Evolutionary conservation across 2,329 filamentous ascomycete species (phyloP).

Genomic region (Aspergillus neotritici): DNA sequence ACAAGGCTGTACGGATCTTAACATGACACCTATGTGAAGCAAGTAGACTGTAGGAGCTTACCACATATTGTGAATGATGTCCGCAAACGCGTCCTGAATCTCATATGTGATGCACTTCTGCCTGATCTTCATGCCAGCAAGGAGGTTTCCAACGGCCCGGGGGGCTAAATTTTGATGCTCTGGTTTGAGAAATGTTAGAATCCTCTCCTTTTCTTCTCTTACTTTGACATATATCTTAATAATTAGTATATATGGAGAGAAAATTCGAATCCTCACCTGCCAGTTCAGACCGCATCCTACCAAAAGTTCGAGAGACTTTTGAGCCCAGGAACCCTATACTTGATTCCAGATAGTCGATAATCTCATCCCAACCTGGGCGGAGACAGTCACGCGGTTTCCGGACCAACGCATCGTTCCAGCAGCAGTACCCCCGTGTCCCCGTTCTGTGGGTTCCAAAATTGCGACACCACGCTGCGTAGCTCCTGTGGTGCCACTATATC

Average conservation of each 20-base stretch:
- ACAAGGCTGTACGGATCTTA: too few species aligned
- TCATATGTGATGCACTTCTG: slow-evolving; percentile 3
- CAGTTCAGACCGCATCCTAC: too few species aligned
- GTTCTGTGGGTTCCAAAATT: slow-evolving; percentile 10
- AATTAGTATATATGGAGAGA: neutral
- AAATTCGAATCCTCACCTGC: too few species aligned
- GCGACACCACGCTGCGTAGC: slow-evolving; percentile 15
- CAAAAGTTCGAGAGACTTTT: too few species aligned
- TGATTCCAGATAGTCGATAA: neutral
- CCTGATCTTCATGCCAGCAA: neutral
- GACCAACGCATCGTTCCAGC: slow-evolving; percentile 15
- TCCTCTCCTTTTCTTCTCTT: neutral
- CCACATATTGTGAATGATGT: neutral
- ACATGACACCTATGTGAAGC: too few species aligned
- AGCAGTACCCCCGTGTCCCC: neutral
- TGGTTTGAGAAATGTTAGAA: neutral
- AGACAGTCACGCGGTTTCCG: neutral
- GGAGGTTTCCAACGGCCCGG: neutral
- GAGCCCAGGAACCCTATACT: neutral
- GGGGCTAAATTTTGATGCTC: slow-evolving; percentile 2
- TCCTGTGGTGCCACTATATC: slow-evolving; percentile 8
- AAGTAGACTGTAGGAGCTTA: too few species aligned
- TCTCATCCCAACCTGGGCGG: neutral
- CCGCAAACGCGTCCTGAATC: neutral
- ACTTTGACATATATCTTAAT: neutral